Percentiles rank a stretch among this genome's conserved stretches.
Evolutionary conservation across 1,284 basidiomycete genomes (phyloP).

Genomic region (Salmacisia buchloeana): DNA sequence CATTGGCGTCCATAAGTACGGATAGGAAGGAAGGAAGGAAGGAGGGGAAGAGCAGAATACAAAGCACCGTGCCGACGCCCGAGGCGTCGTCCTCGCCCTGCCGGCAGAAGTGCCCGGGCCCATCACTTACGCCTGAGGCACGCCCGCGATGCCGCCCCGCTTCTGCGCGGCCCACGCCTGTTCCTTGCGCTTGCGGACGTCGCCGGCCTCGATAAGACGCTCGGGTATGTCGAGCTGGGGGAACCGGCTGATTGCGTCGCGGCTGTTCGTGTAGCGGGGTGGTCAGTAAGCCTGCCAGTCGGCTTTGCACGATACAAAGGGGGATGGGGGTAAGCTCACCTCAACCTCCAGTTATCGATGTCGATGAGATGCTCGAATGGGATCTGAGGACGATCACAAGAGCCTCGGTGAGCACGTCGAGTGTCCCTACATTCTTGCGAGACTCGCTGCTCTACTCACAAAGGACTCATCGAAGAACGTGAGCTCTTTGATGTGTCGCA

Average conservation of each 20-base stretch:
- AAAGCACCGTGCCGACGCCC: too few species aligned
- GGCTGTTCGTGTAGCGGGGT: not conserved
- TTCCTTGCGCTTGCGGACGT: slow-evolving; percentile 1
- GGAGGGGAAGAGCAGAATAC: too few species aligned
- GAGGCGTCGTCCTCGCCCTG: too few species aligned
- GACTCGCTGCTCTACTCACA: not conserved
- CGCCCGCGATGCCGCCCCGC: too few species aligned
- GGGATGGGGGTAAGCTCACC: not conserved
- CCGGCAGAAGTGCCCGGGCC: too few species aligned
- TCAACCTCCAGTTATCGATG: slow-evolving; percentile 1
- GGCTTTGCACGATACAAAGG: not conserved
- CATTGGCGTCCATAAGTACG: too few species aligned
- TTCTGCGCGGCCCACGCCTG: slow-evolving; percentile 1
- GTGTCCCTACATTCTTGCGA: too few species aligned
- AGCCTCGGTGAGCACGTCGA: not conserved
- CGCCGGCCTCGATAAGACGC: slow-evolving; percentile 2
- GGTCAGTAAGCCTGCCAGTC: not conserved
- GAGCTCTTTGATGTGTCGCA: slow-evolving; percentile 9
- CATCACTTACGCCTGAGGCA: too few species aligned
- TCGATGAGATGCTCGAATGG: slow-evolving; percentile 6
- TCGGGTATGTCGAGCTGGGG: slow-evolving; percentile 2
- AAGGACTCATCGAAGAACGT: slow-evolving; percentile 3
- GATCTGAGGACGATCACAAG: not conserved
- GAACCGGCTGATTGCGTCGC: slow-evolving; percentile 6
- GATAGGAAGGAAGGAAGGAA: too few species aligned